Evolutionary conservation across 208 protist genomes (phyloP).

Genomic region (Strigomonas galati): DNA sequence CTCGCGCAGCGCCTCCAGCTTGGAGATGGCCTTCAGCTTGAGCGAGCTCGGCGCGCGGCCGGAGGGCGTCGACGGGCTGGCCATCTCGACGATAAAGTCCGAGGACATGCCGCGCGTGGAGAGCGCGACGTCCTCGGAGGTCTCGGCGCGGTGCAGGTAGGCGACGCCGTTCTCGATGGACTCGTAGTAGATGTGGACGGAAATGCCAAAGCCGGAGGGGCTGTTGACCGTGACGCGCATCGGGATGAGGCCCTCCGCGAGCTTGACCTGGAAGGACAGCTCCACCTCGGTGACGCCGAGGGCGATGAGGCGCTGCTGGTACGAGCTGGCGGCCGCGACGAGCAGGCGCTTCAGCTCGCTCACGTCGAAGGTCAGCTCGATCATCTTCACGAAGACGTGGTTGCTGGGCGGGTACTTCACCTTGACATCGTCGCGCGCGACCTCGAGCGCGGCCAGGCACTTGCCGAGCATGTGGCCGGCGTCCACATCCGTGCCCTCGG

Average conservation of each 20-base stretch:
- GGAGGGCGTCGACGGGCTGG: conserved; percentile 16
- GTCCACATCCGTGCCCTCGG: conserved; percentile 68
- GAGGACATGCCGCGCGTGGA: conserved; percentile 20
- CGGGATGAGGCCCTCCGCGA: conserved; percentile 52
- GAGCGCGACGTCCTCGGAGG: conserved; percentile 56
- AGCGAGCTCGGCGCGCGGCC: conserved; percentile 3
- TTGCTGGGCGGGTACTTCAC: conserved; percentile 69
- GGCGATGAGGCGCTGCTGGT: conserved; percentile 53
- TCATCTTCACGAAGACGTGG: conserved; percentile 85
- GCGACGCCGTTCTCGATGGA: conserved; percentile 48
- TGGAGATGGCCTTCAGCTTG: conserved; percentile 25
- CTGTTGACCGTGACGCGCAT: conserved; percentile 86
- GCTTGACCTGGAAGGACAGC: conserved; percentile 67
- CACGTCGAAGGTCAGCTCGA: conserved; percentile 78
- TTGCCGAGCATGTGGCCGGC: conserved; percentile 75
- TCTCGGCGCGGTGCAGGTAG: conserved; percentile 64
- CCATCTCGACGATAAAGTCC: conserved; percentile 40
- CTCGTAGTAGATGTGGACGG: conserved; percentile 87
- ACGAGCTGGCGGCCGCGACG: conserved; percentile 41
- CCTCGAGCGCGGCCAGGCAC: conserved; percentile 71
- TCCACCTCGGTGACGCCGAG: conserved; percentile 81
- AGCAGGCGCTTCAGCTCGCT: conserved; percentile 43
- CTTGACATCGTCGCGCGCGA: conserved; percentile 61
- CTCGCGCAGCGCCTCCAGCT: conserved; percentile 28
- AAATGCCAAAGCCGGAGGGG: conserved; percentile 64